Evolutionary conservation across 768 basidiomycete species (phyloP), one percentile per base, ranked within the genome.

Genomic region (Serendipita vermifera): DNA sequence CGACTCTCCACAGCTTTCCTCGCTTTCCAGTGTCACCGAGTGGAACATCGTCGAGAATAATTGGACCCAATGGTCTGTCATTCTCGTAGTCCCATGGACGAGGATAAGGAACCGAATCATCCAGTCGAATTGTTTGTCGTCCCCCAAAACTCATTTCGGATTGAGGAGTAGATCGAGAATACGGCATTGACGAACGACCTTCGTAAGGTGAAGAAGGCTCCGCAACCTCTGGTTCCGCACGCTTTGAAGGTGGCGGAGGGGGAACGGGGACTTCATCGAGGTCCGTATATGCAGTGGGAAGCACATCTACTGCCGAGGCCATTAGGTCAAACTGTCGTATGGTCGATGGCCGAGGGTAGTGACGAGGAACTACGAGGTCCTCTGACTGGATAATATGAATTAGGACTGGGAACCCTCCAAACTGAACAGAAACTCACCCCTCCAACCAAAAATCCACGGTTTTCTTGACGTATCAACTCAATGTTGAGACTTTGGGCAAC

Each of bases 301-400:
- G 46, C 7, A 15, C n/a, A n/a, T 51, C 31, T 15, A 51, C 46
- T 4, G 46, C 46, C n/a, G 46, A 20, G 4, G 46, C 46, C 46
- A 51, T 51, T 7, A 20, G 46, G 31, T 51, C 46, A 29, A 51
- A 51, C 31, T 51, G 46, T n/a, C 46, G 46, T 14, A 51, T 51
- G 6, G 46, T 51, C n/a, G n/a, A n/a, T 5, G 20, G 46, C 29
- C 46, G 46, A 7, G 46, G 46, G 31, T 22, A 51, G 9, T n/a
- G 24, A 15, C 7, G 9, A 26, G 46, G 24, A 4, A 29, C 46
- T n/a, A 51, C 46, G 20, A 51, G 20, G 22, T 51, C 46, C 32
- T 51, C 46, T n/a, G 46, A 22, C 46, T 51, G 15, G 6, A 51
- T 20, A 26, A n/a, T 51, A 9, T 22, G 5, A 17, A n/a, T 51